phyloP scores from a whole-genome alignment of 2,329 filamentous ascomycete genomes.

The Kalmusia sp. region DNA sequence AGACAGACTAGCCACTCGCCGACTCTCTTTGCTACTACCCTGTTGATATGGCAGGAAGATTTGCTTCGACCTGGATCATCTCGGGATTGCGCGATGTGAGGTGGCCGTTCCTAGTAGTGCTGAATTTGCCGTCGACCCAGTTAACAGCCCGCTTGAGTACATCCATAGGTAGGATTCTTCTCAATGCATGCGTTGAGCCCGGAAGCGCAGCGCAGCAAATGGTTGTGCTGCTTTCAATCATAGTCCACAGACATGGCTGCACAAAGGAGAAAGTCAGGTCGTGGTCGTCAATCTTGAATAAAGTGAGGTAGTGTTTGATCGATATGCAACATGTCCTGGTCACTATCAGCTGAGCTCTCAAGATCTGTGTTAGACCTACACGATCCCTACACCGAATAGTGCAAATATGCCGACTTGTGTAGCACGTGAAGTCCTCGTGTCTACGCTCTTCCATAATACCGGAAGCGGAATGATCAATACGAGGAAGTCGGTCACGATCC shows the following conservation, averaged over 20 bases:
- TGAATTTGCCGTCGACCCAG: background rate
- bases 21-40: background rate
- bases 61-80: background rate
- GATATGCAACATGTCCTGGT: conserved; percentile 10
- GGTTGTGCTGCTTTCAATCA: conserved; percentile 9
- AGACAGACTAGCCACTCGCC: no score
- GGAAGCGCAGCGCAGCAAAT: conserved; percentile 12
- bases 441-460: background rate
- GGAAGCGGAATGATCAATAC: conserved; percentile 8
- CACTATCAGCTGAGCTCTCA: background rate
- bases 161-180: conserved; percentile 6
- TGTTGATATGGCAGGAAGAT: background rate
- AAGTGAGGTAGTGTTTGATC: conserved; percentile 9
- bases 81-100: background rate
- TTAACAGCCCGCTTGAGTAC: background rate
- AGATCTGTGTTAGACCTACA: background rate
- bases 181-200: conserved; percentile 7
- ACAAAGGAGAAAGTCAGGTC: conserved; percentile 8
- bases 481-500: conserved; percentile 10
- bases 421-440: conserved; percentile 5
- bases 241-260: conserved; percentile 4
- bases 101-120: background rate
- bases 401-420: conserved; percentile 1
- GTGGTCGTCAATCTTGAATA: background rate
- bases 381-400: conserved; percentile 10